Base-by-base conservation (phyloP, 148 eudicot genomes). In the Arctostaphylos glauca region DNA sequence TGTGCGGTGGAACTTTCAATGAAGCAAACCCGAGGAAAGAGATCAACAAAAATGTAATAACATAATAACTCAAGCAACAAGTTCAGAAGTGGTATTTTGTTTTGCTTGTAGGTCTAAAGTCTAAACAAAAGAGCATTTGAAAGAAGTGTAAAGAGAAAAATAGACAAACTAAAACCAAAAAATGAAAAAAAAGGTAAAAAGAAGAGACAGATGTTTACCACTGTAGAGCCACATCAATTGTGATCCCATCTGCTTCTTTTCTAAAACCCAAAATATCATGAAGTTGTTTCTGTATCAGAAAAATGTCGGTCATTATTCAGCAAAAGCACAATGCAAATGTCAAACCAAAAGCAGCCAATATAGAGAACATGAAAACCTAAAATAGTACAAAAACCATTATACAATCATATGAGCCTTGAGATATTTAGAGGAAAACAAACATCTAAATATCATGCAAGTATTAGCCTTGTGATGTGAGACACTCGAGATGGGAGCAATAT, bases 151-250 rank as follows among this genome's bases (percentile, higher is more conserved):
- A 48, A 66, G 59, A 48, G 59, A 48, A 38, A 16, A 43, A 43
- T 47, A 56, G 18, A 23, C 21, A 64, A 19, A 23, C 56, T 9
- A 47, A 58, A 53, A 23, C 68, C 74, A 41, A 75, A 68, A 80
- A 18, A 55, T 23, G 44, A 19, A 18, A 60, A 18, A 67, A 6
- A 23, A 21, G 47, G 31, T 59, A 31, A 73, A 53, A 66, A 62
- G 54, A 67, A 79, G 75, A 84, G 60, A 77, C 12, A 64, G 82
- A 86, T 60, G 72, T 59, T 66, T 92, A 94, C 98, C 99, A 96
- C 74, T 96, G 99, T 38, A 96, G 88, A 89, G 98, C 98, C 66
- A 89, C 86, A 84, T 96, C 96, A 85, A 96, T 84, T 76, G 93
- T 86, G 84, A 94, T 80, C 74, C 95, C 98, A 85, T 92, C 93